A percentile compares a stretch with the other conserved stretches of the same genome.
These are phyloP conservation scores for Nicotiana otophora DNA, from an alignment of 257 asterid genomes.

Conservation along the genomic window DNA sequence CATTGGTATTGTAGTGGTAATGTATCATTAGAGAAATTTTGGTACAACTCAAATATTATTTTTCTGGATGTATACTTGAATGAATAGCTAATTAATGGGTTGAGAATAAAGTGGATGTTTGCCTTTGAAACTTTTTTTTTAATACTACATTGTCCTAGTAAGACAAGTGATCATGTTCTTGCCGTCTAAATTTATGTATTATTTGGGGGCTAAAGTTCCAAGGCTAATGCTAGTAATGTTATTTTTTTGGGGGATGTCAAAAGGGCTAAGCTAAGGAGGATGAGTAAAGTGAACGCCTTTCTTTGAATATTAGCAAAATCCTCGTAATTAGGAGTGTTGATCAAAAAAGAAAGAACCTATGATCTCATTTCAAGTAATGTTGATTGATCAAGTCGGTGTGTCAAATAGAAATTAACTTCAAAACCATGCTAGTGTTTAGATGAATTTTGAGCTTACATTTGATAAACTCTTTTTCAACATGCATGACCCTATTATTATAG, in stretches of 20 bases:
- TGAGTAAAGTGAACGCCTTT: background rate
- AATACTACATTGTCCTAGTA: background rate
- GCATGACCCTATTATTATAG: background rate
- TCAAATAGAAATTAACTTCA: background rate
- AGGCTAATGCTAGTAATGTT: background rate
- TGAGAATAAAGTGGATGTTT: background rate
- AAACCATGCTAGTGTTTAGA: background rate
- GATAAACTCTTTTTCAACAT: background rate
- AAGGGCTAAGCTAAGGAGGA: background rate
- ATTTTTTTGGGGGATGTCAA: background rate
- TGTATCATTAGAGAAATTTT: background rate
- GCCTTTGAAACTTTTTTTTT: background rate
- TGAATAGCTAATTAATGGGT: background rate
- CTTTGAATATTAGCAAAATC: background rate
- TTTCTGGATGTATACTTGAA: background rate
- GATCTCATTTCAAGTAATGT: background rate
- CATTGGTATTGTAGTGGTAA: background rate
- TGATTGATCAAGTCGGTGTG: background rate
- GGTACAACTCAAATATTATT: background rate
- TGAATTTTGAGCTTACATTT: background rate
- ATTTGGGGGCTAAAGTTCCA: background rate
- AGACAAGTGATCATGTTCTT: background rate
- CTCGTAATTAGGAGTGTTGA: background rate
- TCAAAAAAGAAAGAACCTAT: background rate
- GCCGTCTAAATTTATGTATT: background rate